Percentiles rank a stretch among this genome's conserved stretches.
Evolutionary conservation across 2,329 filamentous ascomycete species (phyloP).

Genomic region (Colletotrichum musicola): DNA sequence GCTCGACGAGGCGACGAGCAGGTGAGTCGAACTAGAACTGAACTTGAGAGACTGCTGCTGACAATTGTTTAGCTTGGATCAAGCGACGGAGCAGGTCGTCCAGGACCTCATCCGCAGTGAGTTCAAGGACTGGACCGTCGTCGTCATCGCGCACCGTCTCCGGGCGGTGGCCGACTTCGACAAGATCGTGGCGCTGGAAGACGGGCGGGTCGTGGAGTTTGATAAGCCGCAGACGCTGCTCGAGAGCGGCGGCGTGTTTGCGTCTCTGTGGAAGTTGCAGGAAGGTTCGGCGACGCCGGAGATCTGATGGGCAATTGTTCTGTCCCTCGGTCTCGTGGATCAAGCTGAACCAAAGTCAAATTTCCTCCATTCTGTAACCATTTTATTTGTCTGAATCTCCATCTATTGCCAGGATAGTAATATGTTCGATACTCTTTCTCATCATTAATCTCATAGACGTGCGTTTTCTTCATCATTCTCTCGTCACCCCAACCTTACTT

Average conservation of each 20-base stretch:
- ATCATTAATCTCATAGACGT: not conserved
- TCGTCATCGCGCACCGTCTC: slow-evolving; percentile 55
- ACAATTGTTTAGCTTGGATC: slow-evolving; percentile 44
- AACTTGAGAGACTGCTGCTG: not conserved
- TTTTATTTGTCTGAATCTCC: too few relatives aligned
- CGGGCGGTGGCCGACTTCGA: slow-evolving; percentile 65
- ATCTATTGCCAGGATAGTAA: not conserved
- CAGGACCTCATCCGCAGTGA: slow-evolving; percentile 46
- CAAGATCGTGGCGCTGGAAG: slow-evolving; percentile 50
- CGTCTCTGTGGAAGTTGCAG: slow-evolving; percentile 27
- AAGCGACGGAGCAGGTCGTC: slow-evolving; percentile 48
- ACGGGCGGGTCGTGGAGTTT: slow-evolving; percentile 26
- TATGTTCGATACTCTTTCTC: not conserved
- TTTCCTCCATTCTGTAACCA: too few relatives aligned
- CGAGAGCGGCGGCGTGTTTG: slow-evolving; percentile 5
- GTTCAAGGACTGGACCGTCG: slow-evolving; percentile 59
- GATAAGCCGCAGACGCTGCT: slow-evolving; percentile 14
- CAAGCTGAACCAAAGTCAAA: too few relatives aligned
- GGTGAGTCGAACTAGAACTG: slow-evolving; percentile 37
- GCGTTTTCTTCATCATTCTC: not conserved
- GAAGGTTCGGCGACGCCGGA: slow-evolving; percentile 3
- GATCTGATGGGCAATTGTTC: too few relatives aligned
- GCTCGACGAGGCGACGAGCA: slow-evolving; percentile 56
- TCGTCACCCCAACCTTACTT: not conserved
- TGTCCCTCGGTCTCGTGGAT: too few relatives aligned